These are phyloP conservation scores for Fusarium phyllophilum DNA, from an alignment of 2,329 filamentous ascomycete genomes.

Conservation along the genomic window DNA sequence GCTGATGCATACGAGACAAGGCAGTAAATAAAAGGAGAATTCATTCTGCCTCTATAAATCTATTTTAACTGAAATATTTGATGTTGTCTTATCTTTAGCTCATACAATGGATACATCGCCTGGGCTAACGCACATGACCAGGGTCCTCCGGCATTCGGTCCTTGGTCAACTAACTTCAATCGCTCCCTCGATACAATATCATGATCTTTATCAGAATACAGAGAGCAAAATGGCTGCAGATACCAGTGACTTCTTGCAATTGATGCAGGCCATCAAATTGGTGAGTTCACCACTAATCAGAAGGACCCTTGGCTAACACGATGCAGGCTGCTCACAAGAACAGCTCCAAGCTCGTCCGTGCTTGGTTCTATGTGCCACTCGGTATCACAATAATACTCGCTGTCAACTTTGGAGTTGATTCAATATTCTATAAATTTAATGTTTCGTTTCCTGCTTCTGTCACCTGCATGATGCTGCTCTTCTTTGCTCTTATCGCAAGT, in stretches of 20 bases:
- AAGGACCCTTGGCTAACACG: conserved; percentile 9
- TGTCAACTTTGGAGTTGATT: conserved; percentile 56
- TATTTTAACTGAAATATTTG: neutral
- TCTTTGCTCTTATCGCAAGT: conserved; percentile 58
- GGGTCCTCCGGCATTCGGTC: conserved; percentile 5
- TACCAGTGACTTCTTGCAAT: conserved; percentile 21
- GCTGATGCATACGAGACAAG: neutral
- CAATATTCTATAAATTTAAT: conserved; percentile 56
- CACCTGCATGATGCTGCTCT: conserved; percentile 65
- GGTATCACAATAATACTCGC: conserved; percentile 54
- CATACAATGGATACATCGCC: conserved; percentile 6
- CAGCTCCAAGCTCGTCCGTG: conserved; percentile 32
- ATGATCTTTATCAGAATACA: neutral
- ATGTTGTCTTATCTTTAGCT: neutral
- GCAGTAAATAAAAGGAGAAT: neutral
- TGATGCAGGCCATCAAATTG: conserved; percentile 37
- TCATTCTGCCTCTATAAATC: neutral
- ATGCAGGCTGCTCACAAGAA: conserved; percentile 32
- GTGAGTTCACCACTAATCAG: conserved; percentile 9
- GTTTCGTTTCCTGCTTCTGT: conserved; percentile 70
- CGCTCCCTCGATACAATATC: neutral
- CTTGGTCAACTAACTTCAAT: conserved; percentile 14
- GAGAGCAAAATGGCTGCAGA: conserved; percentile 30
- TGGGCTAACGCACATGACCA: conserved; percentile 23
- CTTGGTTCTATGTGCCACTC: conserved; percentile 63